These are phyloP conservation scores for Calonectria crousiana DNA, from an alignment of 2,329 filamentous ascomycete species.

Conservation along the genomic window DNA sequence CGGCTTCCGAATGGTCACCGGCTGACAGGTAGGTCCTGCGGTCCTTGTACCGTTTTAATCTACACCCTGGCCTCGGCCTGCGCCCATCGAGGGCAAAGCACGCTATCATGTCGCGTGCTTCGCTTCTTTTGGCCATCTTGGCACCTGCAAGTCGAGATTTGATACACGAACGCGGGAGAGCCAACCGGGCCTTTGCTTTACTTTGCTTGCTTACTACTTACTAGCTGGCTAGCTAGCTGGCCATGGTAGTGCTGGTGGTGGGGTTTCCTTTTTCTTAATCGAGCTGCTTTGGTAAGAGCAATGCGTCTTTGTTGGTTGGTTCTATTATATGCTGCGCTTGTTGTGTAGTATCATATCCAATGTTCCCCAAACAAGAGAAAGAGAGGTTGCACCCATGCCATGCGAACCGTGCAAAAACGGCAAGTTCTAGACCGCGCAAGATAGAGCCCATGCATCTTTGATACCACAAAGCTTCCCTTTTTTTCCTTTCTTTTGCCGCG, in stretches of 20 bases:
- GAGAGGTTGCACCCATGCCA: neutral
- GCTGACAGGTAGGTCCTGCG: constrained; percentile 4
- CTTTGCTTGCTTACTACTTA: no score
- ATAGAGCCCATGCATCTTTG: neutral
- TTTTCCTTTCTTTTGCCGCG: neutral
- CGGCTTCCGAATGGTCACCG: constrained; percentile 26
- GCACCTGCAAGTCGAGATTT: constrained; percentile 8
- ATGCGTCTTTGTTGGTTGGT: neutral
- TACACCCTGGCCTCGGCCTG: constrained; percentile 4
- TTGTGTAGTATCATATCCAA: constrained; percentile 10
- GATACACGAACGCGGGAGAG: neutral
- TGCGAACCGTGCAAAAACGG: neutral
- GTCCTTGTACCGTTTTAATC: constrained; percentile 11
- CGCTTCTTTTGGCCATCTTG: constrained; percentile 3
- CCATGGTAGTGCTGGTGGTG: neutral
- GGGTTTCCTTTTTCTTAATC: neutral
- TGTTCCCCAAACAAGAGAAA: constrained; percentile 8
- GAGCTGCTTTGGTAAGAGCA: neutral
- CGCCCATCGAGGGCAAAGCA: neutral
- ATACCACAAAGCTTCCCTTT: neutral
- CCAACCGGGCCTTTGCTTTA: neutral
- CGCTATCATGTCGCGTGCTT: neutral
- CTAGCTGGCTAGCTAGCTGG: neutral
- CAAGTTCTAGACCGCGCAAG: constrained; percentile 4
- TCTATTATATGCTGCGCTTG: constrained; percentile 2